Percentiles rank a stretch among this genome's conserved stretches.
phyloP scores from a whole-genome alignment of 2,329 filamentous ascomycete genomes.

The Xylaria sp. region DNA sequence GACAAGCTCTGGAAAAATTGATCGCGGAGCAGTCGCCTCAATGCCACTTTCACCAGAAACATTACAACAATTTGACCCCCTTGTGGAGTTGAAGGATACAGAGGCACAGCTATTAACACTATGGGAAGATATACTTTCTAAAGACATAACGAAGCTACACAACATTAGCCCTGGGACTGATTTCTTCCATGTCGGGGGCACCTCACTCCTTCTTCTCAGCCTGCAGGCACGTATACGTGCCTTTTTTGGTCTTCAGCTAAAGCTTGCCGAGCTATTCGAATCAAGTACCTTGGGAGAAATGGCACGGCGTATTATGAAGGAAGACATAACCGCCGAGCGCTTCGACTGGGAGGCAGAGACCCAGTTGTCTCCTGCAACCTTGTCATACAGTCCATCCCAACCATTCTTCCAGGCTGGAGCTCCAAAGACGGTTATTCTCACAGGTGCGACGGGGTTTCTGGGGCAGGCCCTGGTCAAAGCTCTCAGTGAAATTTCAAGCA shows the following conservation, averaged over 20 bases:
- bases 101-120: no score
- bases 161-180: slow-evolving; percentile 27
- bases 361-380: no score
- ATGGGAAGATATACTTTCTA: slow-evolving; percentile 17
- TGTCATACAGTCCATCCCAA: no score
- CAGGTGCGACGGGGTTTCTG: slow-evolving; percentile 56
- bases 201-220: slow-evolving; percentile 37
- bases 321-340: not conserved
- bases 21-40: not conserved
- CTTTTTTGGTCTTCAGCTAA: slow-evolving; percentile 23
- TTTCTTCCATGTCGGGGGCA: slow-evolving; percentile 44
- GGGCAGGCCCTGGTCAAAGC: slow-evolving; percentile 53
- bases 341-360: slow-evolving; percentile 55
- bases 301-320: slow-evolving; percentile 33
- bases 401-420: not conserved
- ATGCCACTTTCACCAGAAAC: no score
- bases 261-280: slow-evolving; percentile 35
- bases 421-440: slow-evolving; percentile 49
- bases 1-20: not conserved
- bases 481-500: slow-evolving; percentile 47
- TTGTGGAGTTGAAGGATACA: no score
- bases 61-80: no score
- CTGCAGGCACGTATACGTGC: slow-evolving; percentile 31
- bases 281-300: slow-evolving; percentile 37
- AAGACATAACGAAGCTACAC: slow-evolving; percentile 13